Evolutionary conservation across 2,329 filamentous ascomycete species (phyloP), one percentile per base, ranked within the genome.

Genomic region (Fusarium setosum): DNA sequence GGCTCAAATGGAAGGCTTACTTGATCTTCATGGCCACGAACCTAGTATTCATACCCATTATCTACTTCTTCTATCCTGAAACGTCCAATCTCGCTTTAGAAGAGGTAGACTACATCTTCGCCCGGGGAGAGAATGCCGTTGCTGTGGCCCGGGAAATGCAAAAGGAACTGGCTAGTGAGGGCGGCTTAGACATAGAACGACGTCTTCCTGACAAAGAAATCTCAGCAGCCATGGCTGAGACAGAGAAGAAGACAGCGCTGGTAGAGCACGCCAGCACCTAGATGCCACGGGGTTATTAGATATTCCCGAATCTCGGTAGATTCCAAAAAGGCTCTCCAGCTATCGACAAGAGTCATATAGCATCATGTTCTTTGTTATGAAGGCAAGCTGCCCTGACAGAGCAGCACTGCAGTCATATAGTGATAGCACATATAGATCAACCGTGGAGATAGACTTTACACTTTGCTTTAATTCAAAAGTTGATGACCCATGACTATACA

Each of bases 11-110:
- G 82, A 81, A 82, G 64, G 81, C 80, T 0, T 86, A 86, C 62
- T 73, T 86, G 4, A 84, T 85, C 64, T 86, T 85, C 72, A 83
- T 82, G 75, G 75, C 73, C 21, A 76, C 82, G 10, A 84, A 85
- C 64, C 76, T 84, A 20, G 65, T 69, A 11, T 82, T 82, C 45
- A 71, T 82, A 1, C 81, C 80, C 0, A 68, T 81, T 6, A 71
- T 81, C 2, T 83, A 80, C 68, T 77, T 80, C 55, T 79, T 82
- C 67, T 86, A 83, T 47, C 85, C 86, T 0, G 86, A 88, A 68
- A 88, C 85, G 0, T 77, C 75, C 21, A 81, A 82, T 37, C 72
- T 84, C 9, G 76, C 74, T 2, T 76, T 86, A 0, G 84, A 86
- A 64, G 82, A 86, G 59, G 83, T 86, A 31, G 83, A 86, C 65